A percentile compares a stretch with the other conserved stretches of the same genome.
Evolutionary conservation across 31 red algal species (phyloP).

Genomic region (Odonthalia washingtoniensis): DNA sequence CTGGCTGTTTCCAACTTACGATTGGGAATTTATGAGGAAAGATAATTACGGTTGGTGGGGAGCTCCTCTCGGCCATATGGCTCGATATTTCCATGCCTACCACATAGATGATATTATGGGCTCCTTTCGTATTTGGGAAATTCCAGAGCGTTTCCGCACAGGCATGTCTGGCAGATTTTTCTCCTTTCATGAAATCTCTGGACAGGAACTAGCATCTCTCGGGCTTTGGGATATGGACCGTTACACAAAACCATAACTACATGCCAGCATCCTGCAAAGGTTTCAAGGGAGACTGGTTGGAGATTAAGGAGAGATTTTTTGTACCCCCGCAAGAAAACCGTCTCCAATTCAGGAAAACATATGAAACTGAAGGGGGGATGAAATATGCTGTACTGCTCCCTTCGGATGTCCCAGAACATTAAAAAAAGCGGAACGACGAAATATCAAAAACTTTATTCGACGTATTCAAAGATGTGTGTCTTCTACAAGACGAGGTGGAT

Average conservation of each 20-base stretch:
- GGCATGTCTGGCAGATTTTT: slow-evolving; percentile 82
- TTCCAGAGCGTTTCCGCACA: slow-evolving; percentile 67
- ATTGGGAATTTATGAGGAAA: slow-evolving; percentile 90
- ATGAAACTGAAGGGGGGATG: slow-evolving; percentile 78
- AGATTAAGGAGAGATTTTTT: slow-evolving; percentile 88
- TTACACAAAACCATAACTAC: slow-evolving; percentile 77
- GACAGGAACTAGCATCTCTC: slow-evolving; percentile 74
- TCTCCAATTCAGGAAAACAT: slow-evolving; percentile 75
- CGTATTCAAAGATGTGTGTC: slow-evolving; percentile 82
- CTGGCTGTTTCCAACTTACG: slow-evolving; percentile 95
- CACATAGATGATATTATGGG: slow-evolving; percentile 97
- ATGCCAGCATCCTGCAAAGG: slow-evolving; percentile 74
- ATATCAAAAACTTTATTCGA: slow-evolving; percentile 42
- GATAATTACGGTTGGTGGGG: slow-evolving; percentile 97
- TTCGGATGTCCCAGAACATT: slow-evolving; percentile 52
- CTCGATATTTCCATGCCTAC: slow-evolving; percentile 92
- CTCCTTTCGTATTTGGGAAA: slow-evolving; percentile 97
- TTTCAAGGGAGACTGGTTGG: slow-evolving; percentile 74
- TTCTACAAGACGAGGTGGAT: slow-evolving; percentile 77
- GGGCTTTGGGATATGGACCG: slow-evolving; percentile 97
- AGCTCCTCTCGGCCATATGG: slow-evolving; percentile 76
- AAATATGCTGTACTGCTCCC: slow-evolving; percentile 45
- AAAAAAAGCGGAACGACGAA: slow-evolving; percentile 36
- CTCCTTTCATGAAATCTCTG: slow-evolving; percentile 60
- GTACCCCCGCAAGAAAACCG: slow-evolving; percentile 72